Evolutionary conservation across 2,329 filamentous ascomycete species (phyloP).

Genomic region (Cladosporium colombiae): DNA sequence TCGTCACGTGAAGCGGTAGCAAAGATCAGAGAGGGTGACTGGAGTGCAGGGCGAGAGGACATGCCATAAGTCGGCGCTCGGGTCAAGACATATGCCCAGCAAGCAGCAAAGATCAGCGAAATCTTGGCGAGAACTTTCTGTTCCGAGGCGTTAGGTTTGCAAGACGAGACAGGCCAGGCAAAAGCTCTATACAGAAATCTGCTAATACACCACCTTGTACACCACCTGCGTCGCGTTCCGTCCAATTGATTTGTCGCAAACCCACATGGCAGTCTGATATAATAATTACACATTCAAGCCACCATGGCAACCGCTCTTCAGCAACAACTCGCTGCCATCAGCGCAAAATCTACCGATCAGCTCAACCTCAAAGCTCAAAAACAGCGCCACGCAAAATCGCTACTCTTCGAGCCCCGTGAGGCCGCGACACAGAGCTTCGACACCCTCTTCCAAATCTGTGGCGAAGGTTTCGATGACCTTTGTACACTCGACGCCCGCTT

Average conservation of each 20-base stretch:
- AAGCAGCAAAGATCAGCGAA: neutral
- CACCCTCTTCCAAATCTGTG: slow-evolving; percentile 80
- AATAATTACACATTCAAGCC: slow-evolving; percentile 1
- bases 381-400: slow-evolving; percentile 85
- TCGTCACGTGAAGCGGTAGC: too few relatives aligned
- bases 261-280: slow-evolving; percentile 16
- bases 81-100: slow-evolving; percentile 4
- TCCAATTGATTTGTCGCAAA: neutral
- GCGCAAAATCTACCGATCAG: slow-evolving; percentile 83
- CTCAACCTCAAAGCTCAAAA: slow-evolving; percentile 93
- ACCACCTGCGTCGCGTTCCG: neutral
- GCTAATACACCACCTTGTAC: neutral
- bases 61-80: slow-evolving; percentile 10
- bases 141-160: neutral
- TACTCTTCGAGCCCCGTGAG: slow-evolving; percentile 86
- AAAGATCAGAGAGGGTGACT: neutral
- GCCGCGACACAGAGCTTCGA: slow-evolving; percentile 89
- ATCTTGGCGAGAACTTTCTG: slow-evolving; percentile 12
- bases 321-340: slow-evolving; percentile 90
- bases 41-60: neutral
- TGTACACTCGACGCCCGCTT: slow-evolving; percentile 85
- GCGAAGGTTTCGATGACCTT: slow-evolving; percentile 86
- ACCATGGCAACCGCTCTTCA: slow-evolving; percentile 82
- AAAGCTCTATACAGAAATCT: slow-evolving; percentile 7
- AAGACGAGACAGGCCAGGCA: slow-evolving; percentile 2